Conservation (phyloP, 371 early-diverging fungal genomes). For the Apophysomyces trapeziformis region DNA sequence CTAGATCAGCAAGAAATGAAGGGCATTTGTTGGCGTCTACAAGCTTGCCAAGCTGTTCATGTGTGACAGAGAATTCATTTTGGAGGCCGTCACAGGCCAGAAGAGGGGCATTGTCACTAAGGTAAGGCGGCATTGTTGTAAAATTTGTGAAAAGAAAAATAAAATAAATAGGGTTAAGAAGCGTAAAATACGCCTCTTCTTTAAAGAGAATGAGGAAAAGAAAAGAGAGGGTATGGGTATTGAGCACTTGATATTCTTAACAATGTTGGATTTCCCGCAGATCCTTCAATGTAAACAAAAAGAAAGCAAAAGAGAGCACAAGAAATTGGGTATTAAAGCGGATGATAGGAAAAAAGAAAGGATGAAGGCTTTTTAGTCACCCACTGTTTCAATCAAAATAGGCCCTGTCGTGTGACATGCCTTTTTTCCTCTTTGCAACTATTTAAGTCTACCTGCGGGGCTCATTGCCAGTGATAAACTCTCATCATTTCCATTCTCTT, state of each 20-base stretch:
- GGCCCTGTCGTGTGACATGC: slow-evolving; percentile 7
- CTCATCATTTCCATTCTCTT: neutral
- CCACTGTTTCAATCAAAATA: slow-evolving; percentile 5
- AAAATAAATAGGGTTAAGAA: neutral
- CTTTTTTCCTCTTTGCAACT: neutral
- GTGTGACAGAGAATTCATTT: slow-evolving; percentile 37
- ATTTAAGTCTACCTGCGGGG: neutral
- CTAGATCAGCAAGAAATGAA: slow-evolving; percentile 52
- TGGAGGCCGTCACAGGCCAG: slow-evolving; percentile 3
- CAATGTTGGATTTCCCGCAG: slow-evolving; percentile 1
- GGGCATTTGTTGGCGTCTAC: slow-evolving; percentile 62
- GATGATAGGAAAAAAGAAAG: slow-evolving; percentile 2
- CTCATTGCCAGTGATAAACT: neutral
- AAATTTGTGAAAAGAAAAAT: neutral
- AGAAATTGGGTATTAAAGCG: neutral
- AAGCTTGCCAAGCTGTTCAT: slow-evolving; percentile 48
- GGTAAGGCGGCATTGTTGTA: neutral
- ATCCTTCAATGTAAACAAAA: slow-evolving; percentile 8
- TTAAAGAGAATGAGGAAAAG: neutral
- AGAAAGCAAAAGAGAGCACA: neutral
- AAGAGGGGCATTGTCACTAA: neutral
- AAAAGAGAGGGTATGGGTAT: neutral
- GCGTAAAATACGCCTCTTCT: neutral
- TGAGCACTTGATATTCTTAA: neutral
- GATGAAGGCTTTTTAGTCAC: neutral